These are phyloP conservation scores for Ustilago tritici DNA, from an alignment of 1,284 basidiomycete genomes.

Conservation along the genomic window DNA sequence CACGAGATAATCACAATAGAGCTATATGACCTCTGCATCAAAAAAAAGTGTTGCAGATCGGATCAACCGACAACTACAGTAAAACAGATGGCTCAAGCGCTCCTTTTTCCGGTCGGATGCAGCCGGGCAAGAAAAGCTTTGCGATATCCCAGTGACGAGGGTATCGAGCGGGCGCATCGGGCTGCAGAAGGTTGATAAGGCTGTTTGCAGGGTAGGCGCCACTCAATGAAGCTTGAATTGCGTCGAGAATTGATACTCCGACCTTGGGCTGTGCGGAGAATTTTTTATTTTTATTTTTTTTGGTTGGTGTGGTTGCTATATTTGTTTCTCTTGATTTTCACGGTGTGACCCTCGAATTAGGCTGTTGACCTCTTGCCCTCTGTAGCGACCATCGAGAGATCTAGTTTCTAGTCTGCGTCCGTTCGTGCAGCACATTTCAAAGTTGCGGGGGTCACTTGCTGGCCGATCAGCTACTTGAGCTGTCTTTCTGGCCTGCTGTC, in stretches of 20 bases:
- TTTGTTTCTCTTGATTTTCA: neutral
- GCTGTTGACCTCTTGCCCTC: neutral
- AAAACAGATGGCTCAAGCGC: constrained; percentile 1
- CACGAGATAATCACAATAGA: neutral
- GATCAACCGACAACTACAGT: neutral
- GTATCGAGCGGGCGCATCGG: neutral
- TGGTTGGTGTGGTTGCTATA: neutral
- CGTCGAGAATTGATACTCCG: constrained; percentile 1
- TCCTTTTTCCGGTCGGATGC: constrained; percentile 1
- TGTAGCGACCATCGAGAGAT: neutral
- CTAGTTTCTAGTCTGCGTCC: neutral
- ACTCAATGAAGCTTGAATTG: constrained; percentile 7
- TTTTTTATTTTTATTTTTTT: neutral
- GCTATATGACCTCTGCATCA: neutral
- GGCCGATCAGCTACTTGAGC: neutral
- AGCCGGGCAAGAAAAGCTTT: neutral
- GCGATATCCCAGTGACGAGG: neutral
- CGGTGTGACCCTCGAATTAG: constrained; percentile 8
- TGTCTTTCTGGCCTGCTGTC: neutral
- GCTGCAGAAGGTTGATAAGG: neutral
- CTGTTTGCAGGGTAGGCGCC: neutral
- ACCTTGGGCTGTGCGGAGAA: constrained; percentile 9
- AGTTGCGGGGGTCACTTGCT: neutral
- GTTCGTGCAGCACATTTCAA: neutral
- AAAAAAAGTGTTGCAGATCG: neutral